Percentiles rank a stretch among this genome's conserved stretches.
phyloP scores from a whole-genome alignment of 805 yeast genomes.

The Groenewaldozyma salmanticensis region DNA sequence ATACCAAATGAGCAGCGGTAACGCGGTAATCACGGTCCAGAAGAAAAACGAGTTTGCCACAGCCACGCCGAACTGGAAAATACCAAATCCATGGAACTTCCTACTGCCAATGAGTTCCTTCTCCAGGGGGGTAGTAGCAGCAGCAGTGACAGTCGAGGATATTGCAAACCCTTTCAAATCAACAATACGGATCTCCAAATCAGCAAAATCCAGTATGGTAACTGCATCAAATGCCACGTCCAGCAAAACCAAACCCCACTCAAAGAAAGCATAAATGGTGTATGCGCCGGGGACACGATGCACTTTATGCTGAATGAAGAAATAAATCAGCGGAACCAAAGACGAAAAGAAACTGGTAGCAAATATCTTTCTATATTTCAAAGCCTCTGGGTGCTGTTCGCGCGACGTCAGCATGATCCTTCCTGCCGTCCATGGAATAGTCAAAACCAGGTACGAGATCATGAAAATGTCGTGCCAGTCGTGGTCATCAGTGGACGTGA shows the following conservation, averaged over 20 bases:
- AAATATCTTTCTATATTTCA: slow-evolving; percentile 36
- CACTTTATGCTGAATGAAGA: slow-evolving; percentile 89
- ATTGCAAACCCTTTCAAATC: slow-evolving; percentile 22
- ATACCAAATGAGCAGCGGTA: slow-evolving; percentile 87
- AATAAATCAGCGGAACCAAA: slow-evolving; percentile 72
- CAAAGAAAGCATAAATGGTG: slow-evolving; percentile 87
- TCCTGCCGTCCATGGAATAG: slow-evolving; percentile 81
- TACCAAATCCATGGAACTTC: slow-evolving; percentile 18
- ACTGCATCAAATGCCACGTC: slow-evolving; percentile 82
- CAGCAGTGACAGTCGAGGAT: slow-evolving; percentile 8
- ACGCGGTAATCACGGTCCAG: slow-evolving; percentile 77
- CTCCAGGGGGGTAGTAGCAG: slow-evolving; percentile 12
- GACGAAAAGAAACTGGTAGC: slow-evolving; percentile 63
- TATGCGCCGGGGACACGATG: slow-evolving; percentile 87
- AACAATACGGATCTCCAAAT: slow-evolving; percentile 39
- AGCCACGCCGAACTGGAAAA: slow-evolving; percentile 23
- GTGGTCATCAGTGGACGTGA: slow-evolving; percentile 94
- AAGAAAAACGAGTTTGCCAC: slow-evolving; percentile 61
- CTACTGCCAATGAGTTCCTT: slow-evolving; percentile 8
- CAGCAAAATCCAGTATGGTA: slow-evolving; percentile 59
- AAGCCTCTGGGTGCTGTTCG: slow-evolving; percentile 29
- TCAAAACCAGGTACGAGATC: slow-evolving; percentile 80
- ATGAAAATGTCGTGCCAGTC: slow-evolving; percentile 93
- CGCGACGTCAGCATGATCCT: slow-evolving; percentile 46
- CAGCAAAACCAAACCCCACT: slow-evolving; percentile 79